Base-by-base conservation (phyloP, 306 rosid species). In the Canavalia ensiformis region DNA sequence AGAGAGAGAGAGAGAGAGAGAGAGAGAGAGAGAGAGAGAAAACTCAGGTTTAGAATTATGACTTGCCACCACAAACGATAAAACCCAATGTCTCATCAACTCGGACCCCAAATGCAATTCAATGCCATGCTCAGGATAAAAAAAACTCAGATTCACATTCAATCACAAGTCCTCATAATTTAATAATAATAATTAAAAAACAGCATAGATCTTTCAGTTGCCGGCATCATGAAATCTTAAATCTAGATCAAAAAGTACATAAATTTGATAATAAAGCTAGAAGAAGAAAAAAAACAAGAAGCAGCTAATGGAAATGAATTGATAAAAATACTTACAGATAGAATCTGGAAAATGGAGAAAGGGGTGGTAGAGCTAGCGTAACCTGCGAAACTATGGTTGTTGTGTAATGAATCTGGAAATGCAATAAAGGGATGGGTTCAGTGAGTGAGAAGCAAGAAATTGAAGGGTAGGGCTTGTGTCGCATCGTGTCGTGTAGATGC, bases 91-190 rank as follows among this genome's bases (percentile, higher is more conserved):
- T 37, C 58, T 11, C 58, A 35, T 57, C 78, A 80, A 68, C 51
- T 49, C 55, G 60, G 46, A 64, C 71, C 41, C 25, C 72, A 49
- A 50, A 78, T 18, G 31, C 63, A 69, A 75, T 68, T 18, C 50
- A 65, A 56, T 59, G 82, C 54, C 69, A 81, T 46, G 6, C 72
- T 37, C 18, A 52, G 42, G 8, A 80, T 83, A 63, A 39, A 30
- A 62, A 39, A 62, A 39, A 42, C 66, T 37, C 78, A 76, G 58
- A 83, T 83, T 67, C 84, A 87, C 45, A 87, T 70, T 46, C 13
- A 29, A 62, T 70, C 71, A 81, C 6, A 52, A 49, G 45, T 6
- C 65, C 35, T 52, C 55, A 70, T 6, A 69, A 51, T 8, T 52
- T 18, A 30, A 29, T 6, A 10, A 11, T 1, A 9, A 45, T 8